These are phyloP conservation scores for Fusarium sororula DNA, from an alignment of 2,329 filamentous ascomycete genomes.

Conservation along the genomic window DNA sequence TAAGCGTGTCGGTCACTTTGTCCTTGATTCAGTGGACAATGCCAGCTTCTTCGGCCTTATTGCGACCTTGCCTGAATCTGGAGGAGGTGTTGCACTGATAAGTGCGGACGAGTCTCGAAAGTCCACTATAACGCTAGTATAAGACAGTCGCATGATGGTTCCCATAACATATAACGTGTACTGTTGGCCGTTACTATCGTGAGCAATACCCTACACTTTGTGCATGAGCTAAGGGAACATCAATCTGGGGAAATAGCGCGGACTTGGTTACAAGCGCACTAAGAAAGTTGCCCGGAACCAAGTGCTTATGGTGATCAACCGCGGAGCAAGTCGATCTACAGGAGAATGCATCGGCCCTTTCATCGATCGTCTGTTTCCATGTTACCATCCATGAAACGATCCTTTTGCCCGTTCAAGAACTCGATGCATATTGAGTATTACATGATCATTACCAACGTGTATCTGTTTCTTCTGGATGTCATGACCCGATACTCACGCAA, in stretches of 20 bases:
- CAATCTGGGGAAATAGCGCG: background rate
- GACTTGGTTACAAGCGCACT: background rate
- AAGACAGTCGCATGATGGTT: accelerated
- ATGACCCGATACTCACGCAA: background rate
- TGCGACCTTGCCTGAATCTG: background rate
- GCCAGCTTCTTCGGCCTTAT: background rate
- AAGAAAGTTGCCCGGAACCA: background rate
- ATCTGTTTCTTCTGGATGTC: too few relatives aligned
- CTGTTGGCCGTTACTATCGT: too few relatives aligned
- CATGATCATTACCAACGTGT: background rate
- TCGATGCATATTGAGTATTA: background rate
- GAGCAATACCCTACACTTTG: background rate
- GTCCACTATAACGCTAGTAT: background rate
- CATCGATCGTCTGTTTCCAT: background rate
- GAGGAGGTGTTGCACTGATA: background rate
- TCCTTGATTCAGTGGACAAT: background rate
- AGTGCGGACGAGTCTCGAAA: background rate
- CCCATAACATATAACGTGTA: too few relatives aligned
- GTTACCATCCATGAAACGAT: background rate
- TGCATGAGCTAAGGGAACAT: background rate
- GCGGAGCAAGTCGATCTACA: background rate
- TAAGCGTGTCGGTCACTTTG: background rate
- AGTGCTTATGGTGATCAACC: background rate
- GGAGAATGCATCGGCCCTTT: background rate
- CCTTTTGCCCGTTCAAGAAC: background rate